Percentiles rank a stretch among this genome's conserved stretches.
Conservation (phyloP, 1,284 basidiomycete genomes). For the Ceratobasidium theobromae region DNA sequence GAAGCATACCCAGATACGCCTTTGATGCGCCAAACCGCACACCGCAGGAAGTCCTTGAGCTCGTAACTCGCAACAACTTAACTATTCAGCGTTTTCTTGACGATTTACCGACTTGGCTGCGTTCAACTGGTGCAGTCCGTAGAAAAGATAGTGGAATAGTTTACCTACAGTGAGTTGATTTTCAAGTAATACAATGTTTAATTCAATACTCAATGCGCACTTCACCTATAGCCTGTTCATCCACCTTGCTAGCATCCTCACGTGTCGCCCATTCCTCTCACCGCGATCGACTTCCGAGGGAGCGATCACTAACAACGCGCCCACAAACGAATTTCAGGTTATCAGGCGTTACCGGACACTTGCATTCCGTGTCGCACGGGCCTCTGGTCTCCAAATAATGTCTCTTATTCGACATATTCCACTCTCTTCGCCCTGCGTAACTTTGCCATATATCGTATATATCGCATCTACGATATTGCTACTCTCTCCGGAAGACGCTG, state of each 20-base stretch:
- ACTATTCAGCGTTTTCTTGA: conserved; percentile 26
- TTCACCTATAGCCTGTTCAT: conserved; percentile 7
- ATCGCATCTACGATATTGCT: conserved; percentile 21
- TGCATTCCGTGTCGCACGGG: conserved; percentile 30
- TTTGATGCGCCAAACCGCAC: conserved; percentile 21
- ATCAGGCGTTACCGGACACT: conserved; percentile 25
- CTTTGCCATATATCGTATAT: conserved; percentile 22
- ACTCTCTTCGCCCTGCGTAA: conserved; percentile 26
- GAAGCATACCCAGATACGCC: background rate
- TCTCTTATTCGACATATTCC: conserved; percentile 29
- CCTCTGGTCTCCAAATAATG: conserved; percentile 20
- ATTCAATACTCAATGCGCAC: background rate
- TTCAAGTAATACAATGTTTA: background rate
- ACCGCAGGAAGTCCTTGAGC: conserved; percentile 14
- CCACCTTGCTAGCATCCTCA: conserved; percentile 21
- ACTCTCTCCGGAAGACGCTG: conserved; percentile 11
- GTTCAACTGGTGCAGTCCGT: conserved; percentile 19
- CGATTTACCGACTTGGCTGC: conserved; percentile 20
- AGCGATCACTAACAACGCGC: background rate
- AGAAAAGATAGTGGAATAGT: conserved; percentile 27
- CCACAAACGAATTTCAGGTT: conserved; percentile 13
- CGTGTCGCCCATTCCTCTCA: conserved; percentile 15
- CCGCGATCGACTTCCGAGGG: conserved; percentile 2
- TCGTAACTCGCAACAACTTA: conserved; percentile 23
- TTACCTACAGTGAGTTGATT: conserved; percentile 16